Conservation (phyloP, 805 yeast genomes). For the Phaffomyces thermotolerans region DNA sequence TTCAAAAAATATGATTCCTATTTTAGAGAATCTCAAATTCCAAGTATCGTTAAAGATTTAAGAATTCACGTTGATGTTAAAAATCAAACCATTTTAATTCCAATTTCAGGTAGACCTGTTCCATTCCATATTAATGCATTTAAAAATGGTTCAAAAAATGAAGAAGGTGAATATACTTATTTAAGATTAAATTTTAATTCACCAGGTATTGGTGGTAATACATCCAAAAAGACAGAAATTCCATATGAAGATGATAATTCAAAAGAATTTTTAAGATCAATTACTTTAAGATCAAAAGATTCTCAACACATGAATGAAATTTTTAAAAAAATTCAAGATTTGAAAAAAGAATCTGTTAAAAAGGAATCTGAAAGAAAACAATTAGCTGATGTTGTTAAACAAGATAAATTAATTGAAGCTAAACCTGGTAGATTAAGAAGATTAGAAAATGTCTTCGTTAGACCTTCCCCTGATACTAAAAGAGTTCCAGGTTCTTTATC, state of each 20-base stretch:
- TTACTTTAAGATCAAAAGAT: slow-evolving; percentile 85
- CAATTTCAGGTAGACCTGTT: slow-evolving; percentile 92
- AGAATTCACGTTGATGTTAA: slow-evolving; percentile 82
- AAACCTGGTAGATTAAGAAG: slow-evolving; percentile 80
- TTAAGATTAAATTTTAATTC: slow-evolving; percentile 86
- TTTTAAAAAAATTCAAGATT: slow-evolving; percentile 80
- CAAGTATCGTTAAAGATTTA: slow-evolving; percentile 72
- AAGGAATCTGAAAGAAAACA: slow-evolving; percentile 87
- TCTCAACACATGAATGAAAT: slow-evolving; percentile 87
- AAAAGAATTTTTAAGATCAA: slow-evolving; percentile 77
- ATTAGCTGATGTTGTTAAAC: slow-evolving; percentile 89
- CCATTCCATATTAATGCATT: slow-evolving; percentile 95
- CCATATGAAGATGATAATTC: slow-evolving; percentile 89
- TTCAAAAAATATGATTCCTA: slow-evolving; percentile 93
- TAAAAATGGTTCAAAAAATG: slow-evolving; percentile 90
- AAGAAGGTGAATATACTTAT: slow-evolving; percentile 92
- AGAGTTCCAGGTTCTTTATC: slow-evolving; percentile 86
- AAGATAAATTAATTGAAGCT: slow-evolving; percentile 78
- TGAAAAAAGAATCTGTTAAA: slow-evolving; percentile 86
- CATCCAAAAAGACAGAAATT: slow-evolving; percentile 57
- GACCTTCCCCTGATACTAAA: slow-evolving; percentile 97
- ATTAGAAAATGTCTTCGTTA: slow-evolving; percentile 79
- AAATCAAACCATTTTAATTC: slow-evolving; percentile 82
- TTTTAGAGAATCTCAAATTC: slow-evolving; percentile 88
- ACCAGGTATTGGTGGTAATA: slow-evolving; percentile 78